These are phyloP conservation scores for Pichia sp. DNA, from an alignment of 1,139 yeast species.

Conservation along the genomic window DNA sequence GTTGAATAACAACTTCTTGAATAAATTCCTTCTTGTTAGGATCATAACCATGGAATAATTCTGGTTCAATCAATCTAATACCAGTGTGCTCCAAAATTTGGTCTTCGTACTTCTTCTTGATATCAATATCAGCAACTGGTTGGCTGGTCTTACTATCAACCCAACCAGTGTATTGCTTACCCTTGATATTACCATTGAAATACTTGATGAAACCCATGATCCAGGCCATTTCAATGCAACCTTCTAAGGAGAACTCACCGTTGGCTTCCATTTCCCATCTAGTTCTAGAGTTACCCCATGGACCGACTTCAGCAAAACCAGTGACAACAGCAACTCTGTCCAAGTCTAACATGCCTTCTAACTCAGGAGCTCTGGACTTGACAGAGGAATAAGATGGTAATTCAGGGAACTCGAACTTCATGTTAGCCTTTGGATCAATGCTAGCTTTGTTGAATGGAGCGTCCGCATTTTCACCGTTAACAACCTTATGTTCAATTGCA, in stretches of 20 bases:
- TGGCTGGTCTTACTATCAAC: constrained; percentile 88
- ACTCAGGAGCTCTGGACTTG: constrained; percentile 64
- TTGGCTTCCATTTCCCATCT: constrained; percentile 99
- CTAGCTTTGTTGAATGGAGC: constrained; percentile 72
- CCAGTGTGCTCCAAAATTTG: constrained; percentile 89
- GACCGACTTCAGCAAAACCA: constrained; percentile 97
- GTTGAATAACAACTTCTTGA: constrained; percentile 94
- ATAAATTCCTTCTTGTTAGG: constrained; percentile 89
- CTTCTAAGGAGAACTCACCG: constrained; percentile 96
- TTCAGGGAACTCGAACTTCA: constrained; percentile 88
- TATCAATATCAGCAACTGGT: constrained; percentile 92
- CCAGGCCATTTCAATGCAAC: constrained; percentile 99
- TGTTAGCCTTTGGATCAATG: constrained; percentile 89
- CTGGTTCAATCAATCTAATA: constrained; percentile 95
- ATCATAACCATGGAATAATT: constrained; percentile 86
- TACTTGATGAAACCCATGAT: constrained; percentile 96
- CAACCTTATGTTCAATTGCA: constrained; percentile 86
- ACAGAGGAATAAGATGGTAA: constrained; percentile 74
- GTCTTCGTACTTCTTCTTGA: constrained; percentile 86
- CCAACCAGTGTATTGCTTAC: constrained; percentile 90
- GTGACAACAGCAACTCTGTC: constrained; percentile 91
- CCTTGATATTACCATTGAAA: constrained; percentile 83
- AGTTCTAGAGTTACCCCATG: constrained; percentile 99
- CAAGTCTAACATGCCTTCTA: constrained; percentile 88
- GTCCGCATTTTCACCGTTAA: constrained; percentile 87